Percentiles rank a stretch among this genome's conserved stretches.
phyloP scores from a whole-genome alignment of 2,329 filamentous ascomycete species.

The Zasmidium angulare region DNA sequence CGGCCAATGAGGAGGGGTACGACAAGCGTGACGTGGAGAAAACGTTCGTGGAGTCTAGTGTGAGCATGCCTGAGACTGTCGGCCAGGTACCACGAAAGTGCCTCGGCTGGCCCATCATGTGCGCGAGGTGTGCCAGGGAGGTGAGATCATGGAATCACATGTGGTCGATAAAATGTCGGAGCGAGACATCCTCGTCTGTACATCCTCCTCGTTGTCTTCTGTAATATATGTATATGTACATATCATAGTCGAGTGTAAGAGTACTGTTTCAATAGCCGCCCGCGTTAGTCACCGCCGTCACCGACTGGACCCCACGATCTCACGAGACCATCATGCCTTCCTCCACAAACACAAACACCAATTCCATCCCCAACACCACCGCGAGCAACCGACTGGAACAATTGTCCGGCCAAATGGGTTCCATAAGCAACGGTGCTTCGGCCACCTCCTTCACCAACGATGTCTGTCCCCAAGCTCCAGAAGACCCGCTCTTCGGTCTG shows the following conservation, averaged over 20 bases:
- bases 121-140: background rate
- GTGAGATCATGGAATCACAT: background rate
- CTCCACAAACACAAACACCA: background rate
- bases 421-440: conserved; percentile 14
- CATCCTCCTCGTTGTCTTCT: background rate
- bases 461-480: conserved; percentile 61
- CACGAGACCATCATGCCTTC: background rate
- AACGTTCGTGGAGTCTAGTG: background rate
- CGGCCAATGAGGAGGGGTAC: background rate
- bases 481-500: conserved; percentile 92
- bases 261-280: background rate
- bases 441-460: conserved; percentile 28
- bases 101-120: background rate
- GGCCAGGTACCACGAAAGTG: background rate
- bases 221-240: background rate
- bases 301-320: background rate
- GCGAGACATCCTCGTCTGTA: background rate
- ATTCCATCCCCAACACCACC: conserved; percentile 2
- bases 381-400: conserved; percentile 25
- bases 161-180: background rate
- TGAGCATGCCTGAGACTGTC: background rate
- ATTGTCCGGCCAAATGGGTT: conserved; percentile 28
- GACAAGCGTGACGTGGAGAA: background rate
- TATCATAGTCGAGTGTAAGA: background rate
- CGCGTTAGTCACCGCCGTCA: too few species aligned